phyloP scores from a whole-genome alignment of 2,329 filamentous ascomycete genomes.

The Monascus ruber region DNA sequence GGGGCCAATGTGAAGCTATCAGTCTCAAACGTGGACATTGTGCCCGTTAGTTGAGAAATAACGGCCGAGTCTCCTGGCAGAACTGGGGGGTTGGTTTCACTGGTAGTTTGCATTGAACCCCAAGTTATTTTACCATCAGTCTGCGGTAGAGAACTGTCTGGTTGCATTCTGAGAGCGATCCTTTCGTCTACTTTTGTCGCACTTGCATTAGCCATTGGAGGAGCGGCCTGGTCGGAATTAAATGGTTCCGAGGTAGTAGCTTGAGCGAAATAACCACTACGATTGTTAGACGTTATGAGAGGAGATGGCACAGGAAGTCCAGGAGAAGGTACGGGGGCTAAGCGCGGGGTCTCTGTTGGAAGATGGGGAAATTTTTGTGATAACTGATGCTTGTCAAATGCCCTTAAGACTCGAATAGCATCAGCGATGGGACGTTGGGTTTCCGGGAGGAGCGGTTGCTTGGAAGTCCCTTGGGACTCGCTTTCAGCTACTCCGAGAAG shows the following conservation, averaged over 20 bases:
- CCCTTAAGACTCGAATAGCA: too few species aligned
- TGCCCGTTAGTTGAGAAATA: not conserved
- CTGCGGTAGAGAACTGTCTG: not conserved
- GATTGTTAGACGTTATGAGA: constrained; percentile 15
- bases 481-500: constrained; percentile 6
- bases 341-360: constrained; percentile 25
- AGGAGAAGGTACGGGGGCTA: constrained; percentile 28
- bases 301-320: constrained; percentile 31
- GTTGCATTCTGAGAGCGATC: not conserved
- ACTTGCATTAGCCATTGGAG: constrained; percentile 1
- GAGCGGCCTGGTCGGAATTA: constrained; percentile 1
- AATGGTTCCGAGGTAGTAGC: constrained; percentile 5
- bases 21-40: not conserved
- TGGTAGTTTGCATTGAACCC: too few species aligned
- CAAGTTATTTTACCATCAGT: not conserved
- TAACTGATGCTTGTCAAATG: too few species aligned
- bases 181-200: not conserved
- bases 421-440: not conserved
- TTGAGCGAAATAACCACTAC: constrained; percentile 22
- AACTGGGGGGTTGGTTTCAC: too few species aligned
- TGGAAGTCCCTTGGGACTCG: not conserved
- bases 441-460: not conserved
- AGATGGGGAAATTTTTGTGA: constrained; percentile 5
- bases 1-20: too few species aligned
- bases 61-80: too few species aligned